Evolutionary conservation across 1,139 yeast genomes (phyloP).

Genomic region (Scheffersomyces illinoinensis): DNA sequence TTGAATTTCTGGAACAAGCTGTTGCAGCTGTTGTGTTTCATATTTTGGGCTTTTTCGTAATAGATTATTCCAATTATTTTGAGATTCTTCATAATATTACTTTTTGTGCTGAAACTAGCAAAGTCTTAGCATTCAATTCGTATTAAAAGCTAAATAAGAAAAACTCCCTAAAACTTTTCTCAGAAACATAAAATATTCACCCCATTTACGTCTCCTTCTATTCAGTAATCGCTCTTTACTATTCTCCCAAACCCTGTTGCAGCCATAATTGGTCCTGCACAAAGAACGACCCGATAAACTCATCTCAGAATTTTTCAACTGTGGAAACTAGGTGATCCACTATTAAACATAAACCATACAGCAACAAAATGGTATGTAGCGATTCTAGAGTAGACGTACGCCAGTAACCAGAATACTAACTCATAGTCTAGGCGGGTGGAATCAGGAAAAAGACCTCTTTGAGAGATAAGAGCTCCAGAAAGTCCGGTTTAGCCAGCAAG

Average conservation of each 20-base stretch:
- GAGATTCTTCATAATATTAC: no score
- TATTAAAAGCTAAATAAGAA: no score
- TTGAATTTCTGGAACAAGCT: no score
- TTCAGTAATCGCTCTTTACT: not conserved
- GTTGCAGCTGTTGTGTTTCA: no score
- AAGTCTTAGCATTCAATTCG: no score
- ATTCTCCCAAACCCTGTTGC: not conserved
- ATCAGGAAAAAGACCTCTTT: slow-evolving; percentile 40
- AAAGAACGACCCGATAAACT: not conserved
- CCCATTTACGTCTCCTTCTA: not conserved
- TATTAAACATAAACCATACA: not conserved
- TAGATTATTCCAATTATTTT: no score
- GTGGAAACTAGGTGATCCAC: not conserved
- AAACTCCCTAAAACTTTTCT: no score
- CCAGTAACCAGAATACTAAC: slow-evolving; percentile 16
- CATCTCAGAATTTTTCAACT: not conserved
- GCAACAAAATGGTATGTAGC: not conserved
- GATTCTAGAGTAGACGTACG: not conserved
- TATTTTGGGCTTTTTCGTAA: no score
- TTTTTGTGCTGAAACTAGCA: no score
- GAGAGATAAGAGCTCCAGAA: slow-evolving; percentile 33
- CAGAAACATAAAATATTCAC: not conserved
- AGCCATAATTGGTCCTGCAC: not conserved
- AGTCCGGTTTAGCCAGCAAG: slow-evolving; percentile 22
- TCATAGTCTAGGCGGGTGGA: slow-evolving; percentile 22